phyloP scores from a whole-genome alignment of 192 early-diverging fungal genomes.

The Geosiphon pyriformis region DNA sequence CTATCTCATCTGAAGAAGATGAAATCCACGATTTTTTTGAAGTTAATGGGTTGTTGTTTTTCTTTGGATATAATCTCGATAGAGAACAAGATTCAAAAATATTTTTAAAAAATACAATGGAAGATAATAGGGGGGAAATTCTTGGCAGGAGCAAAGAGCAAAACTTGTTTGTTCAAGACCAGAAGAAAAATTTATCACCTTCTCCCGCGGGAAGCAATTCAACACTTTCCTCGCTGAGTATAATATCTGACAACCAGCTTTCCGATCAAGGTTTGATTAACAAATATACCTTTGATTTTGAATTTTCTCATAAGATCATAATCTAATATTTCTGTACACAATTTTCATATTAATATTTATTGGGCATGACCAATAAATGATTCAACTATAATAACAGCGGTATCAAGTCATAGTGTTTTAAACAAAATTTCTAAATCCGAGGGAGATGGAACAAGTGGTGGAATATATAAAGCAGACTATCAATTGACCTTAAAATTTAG shows the following conservation, averaged over 20 bases:
- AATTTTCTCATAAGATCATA: neutral
- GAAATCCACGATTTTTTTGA: conserved; percentile 60
- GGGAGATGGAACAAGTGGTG: neutral
- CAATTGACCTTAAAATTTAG: conserved; percentile 69
- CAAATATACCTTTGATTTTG: no score
- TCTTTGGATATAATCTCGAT: conserved; percentile 60
- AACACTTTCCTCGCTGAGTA: neutral
- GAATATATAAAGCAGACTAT: conserved; percentile 43
- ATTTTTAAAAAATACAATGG: neutral
- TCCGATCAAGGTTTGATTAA: neutral
- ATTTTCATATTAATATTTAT: no score
- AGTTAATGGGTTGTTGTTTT: conserved; percentile 78
- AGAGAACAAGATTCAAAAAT: neutral
- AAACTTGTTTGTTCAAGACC: neutral
- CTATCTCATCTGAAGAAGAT: conserved; percentile 40
- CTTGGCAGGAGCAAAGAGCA: neutral
- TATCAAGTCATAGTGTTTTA: neutral
- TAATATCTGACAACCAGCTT: neutral
- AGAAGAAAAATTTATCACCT: neutral
- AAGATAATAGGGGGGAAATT: no score
- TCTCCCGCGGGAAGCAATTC: neutral
- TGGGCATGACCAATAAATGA: no score
- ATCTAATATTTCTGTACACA: neutral
- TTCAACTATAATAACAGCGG: neutral
- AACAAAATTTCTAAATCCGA: neutral